A percentile compares a stretch with the other conserved stretches of the same genome.
phyloP scores from a whole-genome alignment of 2,329 filamentous ascomycete species.

The Myriosclerotinia curreyana region DNA sequence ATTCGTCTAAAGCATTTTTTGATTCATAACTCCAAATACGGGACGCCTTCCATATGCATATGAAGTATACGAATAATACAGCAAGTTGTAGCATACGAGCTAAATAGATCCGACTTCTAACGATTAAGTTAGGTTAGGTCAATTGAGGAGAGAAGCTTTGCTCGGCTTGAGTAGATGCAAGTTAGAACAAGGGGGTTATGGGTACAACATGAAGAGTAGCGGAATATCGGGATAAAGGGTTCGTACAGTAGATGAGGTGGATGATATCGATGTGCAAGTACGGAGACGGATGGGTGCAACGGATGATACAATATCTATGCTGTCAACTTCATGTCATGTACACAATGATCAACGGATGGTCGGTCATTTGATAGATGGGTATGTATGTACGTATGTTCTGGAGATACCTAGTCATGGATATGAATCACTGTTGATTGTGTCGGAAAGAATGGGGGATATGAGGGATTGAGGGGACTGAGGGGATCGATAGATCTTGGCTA shows the following conservation, averaged over 20 bases:
- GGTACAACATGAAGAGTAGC: background rate
- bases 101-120: too few species aligned
- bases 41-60: background rate
- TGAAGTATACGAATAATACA: background rate
- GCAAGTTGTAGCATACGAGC: background rate
- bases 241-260: background rate
- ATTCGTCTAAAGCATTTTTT: background rate
- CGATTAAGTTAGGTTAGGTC: too few species aligned
- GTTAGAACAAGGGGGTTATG: background rate
- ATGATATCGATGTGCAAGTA: background rate
- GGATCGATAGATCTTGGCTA: background rate
- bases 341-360: background rate
- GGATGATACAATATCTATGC: background rate
- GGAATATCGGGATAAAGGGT: conserved; percentile 9
- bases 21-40: background rate
- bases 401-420: background rate
- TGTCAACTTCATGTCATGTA: background rate
- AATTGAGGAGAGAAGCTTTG: background rate
- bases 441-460: background rate
- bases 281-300: background rate
- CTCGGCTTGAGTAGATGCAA: background rate
- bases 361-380: background rate
- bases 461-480: background rate
- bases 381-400: too few species aligned
- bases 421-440: background rate